Percentiles rank a stretch among this genome's conserved stretches.
phyloP scores from a whole-genome alignment of 306 rosid species.

The Cucumis melo region DNA sequence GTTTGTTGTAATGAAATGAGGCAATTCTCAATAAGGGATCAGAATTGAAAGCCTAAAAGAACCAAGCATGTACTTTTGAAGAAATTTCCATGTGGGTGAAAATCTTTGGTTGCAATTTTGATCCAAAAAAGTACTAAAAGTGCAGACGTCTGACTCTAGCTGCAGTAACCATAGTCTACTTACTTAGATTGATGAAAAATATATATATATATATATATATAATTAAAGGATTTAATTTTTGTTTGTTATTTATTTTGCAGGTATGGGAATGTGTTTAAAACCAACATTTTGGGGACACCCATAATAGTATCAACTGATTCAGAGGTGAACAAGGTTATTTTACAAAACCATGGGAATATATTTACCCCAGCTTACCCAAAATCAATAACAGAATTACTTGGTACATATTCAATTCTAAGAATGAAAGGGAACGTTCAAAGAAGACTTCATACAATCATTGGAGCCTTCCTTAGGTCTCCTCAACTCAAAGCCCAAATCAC shows the following conservation, averaged over 20 bases:
- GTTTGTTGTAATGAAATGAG: not conserved
- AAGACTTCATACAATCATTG: slow-evolving; percentile 54
- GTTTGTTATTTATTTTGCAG: slow-evolving; percentile 13
- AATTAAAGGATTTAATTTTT: too few relatives aligned
- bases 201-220: too few relatives aligned
- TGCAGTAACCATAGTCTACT: not conserved
- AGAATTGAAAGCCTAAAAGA: not conserved
- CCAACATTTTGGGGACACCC: slow-evolving; percentile 61
- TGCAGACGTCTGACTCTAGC: not conserved
- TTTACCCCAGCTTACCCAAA: slow-evolving; percentile 92
- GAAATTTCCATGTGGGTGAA: not conserved
- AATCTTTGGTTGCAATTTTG: slow-evolving; percentile 4
- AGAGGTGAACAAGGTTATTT: slow-evolving; percentile 60
- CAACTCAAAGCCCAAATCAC: slow-evolving; percentile 58
- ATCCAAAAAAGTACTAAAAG: not conserved
- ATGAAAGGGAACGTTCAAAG: slow-evolving; percentile 52
- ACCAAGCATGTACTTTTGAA: not conserved
- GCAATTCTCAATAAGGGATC: not conserved
- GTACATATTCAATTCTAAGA: slow-evolving; percentile 56
- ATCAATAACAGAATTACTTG: slow-evolving; percentile 65
- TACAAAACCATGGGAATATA: slow-evolving; percentile 58
- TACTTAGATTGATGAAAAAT: too few relatives aligned
- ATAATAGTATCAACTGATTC: slow-evolving; percentile 77
- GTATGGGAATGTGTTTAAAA: slow-evolving; percentile 78
- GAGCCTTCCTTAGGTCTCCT: slow-evolving; percentile 52